A percentile compares a stretch with the other conserved stretches of the same genome.
phyloP scores from a whole-genome alignment of 441 rosid genomes.

The Kokia cookei region DNA sequence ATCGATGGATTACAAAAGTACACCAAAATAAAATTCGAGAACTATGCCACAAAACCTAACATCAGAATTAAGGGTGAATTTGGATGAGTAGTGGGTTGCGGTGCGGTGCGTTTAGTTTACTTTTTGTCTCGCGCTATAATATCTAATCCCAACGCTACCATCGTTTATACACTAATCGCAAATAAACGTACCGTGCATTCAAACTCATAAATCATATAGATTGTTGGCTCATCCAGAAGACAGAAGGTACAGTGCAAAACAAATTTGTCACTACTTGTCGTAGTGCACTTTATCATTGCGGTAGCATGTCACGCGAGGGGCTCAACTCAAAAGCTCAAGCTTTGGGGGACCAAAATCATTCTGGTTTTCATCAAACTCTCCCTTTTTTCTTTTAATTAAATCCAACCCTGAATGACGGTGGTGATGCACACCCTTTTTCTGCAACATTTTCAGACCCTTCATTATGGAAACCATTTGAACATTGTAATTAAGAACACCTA shows the following conservation, averaged over 20 bases:
- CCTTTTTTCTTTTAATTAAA: background rate
- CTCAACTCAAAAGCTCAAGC: background rate
- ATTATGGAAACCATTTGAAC: background rate
- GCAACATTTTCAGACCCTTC: background rate
- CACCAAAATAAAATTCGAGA: no score
- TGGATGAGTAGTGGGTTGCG: no score
- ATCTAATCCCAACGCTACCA: no score
- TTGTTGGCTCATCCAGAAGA: background rate
- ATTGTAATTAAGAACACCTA: background rate
- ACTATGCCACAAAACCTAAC: no score
- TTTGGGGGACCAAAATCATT: background rate
- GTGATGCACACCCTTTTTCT: background rate
- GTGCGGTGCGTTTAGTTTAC: no score
- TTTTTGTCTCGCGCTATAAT: no score
- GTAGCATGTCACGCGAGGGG: background rate
- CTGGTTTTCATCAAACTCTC: background rate
- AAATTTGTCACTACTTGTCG: constrained; percentile 8
- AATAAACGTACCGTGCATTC: no score
- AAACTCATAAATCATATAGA: background rate
- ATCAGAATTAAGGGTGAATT: no score
- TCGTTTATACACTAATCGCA: no score
- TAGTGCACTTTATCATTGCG: background rate
- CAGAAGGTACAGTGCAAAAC: background rate
- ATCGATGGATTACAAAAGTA: no score
- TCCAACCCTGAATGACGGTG: background rate